phyloP scores from a whole-genome alignment of 2,329 filamentous ascomycete genomes.

The Arthrobotrys musiformis region DNA sequence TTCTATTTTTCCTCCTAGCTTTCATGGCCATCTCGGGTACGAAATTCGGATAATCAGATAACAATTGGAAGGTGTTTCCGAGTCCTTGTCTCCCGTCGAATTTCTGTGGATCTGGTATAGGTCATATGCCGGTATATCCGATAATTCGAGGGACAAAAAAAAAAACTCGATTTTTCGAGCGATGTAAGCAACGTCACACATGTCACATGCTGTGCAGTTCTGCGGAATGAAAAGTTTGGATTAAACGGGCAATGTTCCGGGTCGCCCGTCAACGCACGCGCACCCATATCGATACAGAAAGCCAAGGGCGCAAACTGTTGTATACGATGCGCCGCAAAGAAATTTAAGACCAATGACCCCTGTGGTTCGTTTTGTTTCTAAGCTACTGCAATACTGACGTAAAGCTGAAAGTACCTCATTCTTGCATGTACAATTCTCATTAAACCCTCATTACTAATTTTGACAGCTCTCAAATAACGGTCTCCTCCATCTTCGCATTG shows the following conservation, averaged over 20 bases:
- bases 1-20: neutral
- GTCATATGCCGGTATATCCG: constrained; percentile 10
- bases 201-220: neutral
- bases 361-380: neutral
- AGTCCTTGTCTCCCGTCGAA: neutral
- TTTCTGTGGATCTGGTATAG: neutral
- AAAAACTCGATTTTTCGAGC: neutral
- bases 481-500: constrained; percentile 67
- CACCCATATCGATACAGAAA: constrained; percentile 10
- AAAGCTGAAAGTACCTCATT: constrained; percentile 1
- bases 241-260: neutral
- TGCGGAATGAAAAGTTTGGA: neutral
- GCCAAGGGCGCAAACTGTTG: constrained; percentile 36
- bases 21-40: constrained; percentile 29
- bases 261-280: neutral
- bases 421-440: neutral
- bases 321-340: neutral
- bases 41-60: neutral
- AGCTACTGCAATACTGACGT: neutral
- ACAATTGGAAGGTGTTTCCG: constrained; percentile 33
- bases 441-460: neutral
- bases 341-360: constrained; percentile 7
- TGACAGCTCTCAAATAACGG: neutral
- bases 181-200: neutral
- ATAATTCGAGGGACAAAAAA: neutral